phyloP scores from a whole-genome alignment of 2,329 filamentous ascomycete genomes.

The Rugonectria rugulosa region DNA sequence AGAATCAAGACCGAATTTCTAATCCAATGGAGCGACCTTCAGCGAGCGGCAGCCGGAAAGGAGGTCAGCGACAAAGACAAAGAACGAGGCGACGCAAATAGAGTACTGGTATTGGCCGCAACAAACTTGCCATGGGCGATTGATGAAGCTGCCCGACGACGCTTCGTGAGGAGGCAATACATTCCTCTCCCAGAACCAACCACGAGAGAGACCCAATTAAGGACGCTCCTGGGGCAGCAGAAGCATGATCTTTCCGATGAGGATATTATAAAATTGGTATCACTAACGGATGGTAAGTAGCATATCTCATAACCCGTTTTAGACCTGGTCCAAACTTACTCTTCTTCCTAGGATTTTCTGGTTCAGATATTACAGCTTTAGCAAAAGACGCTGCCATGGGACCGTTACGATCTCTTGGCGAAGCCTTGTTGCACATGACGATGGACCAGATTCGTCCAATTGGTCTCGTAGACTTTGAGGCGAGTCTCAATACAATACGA shows the following conservation, averaged over 20 bases:
- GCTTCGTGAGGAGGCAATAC: slow-evolving; percentile 94
- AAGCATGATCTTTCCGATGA: slow-evolving; percentile 78
- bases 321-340: not conserved
- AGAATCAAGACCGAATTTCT: slow-evolving; percentile 98
- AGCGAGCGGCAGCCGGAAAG: slow-evolving; percentile 87
- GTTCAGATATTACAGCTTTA: slow-evolving; percentile 93
- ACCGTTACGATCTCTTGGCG: slow-evolving; percentile 86
- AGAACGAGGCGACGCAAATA: slow-evolving; percentile 79
- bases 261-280: slow-evolving; percentile 79
- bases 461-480: slow-evolving; percentile 80
- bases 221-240: slow-evolving; percentile 83
- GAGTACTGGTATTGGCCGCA: slow-evolving; percentile 91
- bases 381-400: slow-evolving; percentile 99
- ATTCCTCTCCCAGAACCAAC: slow-evolving; percentile 90
- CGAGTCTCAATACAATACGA: slow-evolving; percentile 83
- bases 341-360: slow-evolving; percentile 79
- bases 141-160: slow-evolving; percentile 88
- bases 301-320: not conserved
- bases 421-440: slow-evolving; percentile 86
- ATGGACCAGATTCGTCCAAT: slow-evolving; percentile 96
- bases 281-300: slow-evolving; percentile 79
- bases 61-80: slow-evolving; percentile 73
- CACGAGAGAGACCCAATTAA: slow-evolving; percentile 81
- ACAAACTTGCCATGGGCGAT: slow-evolving; percentile 98
- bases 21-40: slow-evolving; percentile 95